Evolutionary conservation across 495 filamentous ascomycete genomes (phyloP), one percentile per base, ranked within the genome.

Genomic region (Penicilliopsis zonata): DNA sequence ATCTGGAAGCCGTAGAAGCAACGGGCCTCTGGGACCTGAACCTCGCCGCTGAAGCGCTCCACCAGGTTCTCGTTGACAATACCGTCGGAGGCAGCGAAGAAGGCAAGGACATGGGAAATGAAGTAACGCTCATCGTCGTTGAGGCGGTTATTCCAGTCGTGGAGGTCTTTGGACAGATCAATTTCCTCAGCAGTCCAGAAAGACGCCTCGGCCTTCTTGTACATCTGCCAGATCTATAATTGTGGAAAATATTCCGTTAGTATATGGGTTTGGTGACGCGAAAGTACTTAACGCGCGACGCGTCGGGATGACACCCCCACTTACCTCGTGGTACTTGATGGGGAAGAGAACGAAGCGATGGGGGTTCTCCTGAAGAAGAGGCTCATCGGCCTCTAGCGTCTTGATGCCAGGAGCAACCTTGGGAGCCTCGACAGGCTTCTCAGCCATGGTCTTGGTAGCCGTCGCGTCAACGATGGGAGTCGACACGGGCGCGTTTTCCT

Each of bases 1-100:
- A 99, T 99, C 67, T 99, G 90, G 74, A 99, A 99, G 43, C 90
- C 90, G 57, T 98, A 98, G 76, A 98, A 98, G 78, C 90, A 96
- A 55, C 90, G 86, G 35, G 90, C 90, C 66, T 98, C 90, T 20
- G 90, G 88, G 41, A 94, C 77, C 66, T 98, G 90, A 17, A 98
- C 88, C 63, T 98, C 90, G 30, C 80, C 82, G 42, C 82, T 88
- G 76, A 98, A 98, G 43, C 90, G 84, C 71, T 98, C 87, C 31
- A 96, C 76, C 28, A 98, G 72, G 71, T 98, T 98, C 75, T 98
- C 90, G 55, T 98, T 98, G 70, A 98, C 90, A 50, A 98, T 96
- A 49, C 90, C 90, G 48, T 98, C 90, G 1, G 90, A 96, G n/a
- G 92, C 90, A 37, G 90, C 90, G 59, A 98, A 98, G 78, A 98